Conservation (phyloP, 179 eudicot genomes). For the Vitellaria paradoxa region DNA sequence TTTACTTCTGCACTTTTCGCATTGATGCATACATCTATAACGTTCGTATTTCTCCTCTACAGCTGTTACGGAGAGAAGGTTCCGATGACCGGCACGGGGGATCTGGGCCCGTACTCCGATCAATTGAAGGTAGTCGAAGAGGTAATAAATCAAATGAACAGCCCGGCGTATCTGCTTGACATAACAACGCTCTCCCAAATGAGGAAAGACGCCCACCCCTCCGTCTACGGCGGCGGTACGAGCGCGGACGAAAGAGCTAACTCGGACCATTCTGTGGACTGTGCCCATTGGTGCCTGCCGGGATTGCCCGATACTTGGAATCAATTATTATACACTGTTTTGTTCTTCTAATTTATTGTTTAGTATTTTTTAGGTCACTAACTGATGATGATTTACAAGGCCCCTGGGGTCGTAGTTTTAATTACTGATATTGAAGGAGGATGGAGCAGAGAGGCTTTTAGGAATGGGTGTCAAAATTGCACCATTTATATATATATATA, state of each 20-base stretch:
- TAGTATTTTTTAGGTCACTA: not conserved
- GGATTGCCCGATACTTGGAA: conserved; percentile 99
- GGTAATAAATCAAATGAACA: conserved; percentile 57
- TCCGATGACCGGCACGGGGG: conserved; percentile 47
- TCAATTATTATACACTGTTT: conserved; percentile 67
- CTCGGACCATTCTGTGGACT: conserved; percentile 67
- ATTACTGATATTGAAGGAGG: too few relatives aligned
- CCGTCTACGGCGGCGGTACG: conserved; percentile 74
- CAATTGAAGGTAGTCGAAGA: conserved; percentile 52
- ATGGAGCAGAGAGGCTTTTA: too few relatives aligned
- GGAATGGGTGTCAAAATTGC: too few relatives aligned
- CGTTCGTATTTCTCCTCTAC: conserved; percentile 8
- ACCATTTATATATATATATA: too few relatives aligned
- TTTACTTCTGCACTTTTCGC: too few relatives aligned
- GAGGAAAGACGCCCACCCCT: conserved; percentile 96
- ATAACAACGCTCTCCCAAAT: conserved; percentile 73
- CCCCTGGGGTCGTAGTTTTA: too few relatives aligned
- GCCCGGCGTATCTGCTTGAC: conserved; percentile 68
- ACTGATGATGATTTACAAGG: not conserved
- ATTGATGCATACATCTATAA: too few relatives aligned
- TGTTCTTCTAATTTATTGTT: conserved; percentile 31
- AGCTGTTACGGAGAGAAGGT: conserved; percentile 82
- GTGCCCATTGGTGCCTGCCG: conserved; percentile 98
- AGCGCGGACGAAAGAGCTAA: conserved; percentile 68
- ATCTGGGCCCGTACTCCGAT: conserved; percentile 46